These are phyloP conservation scores for Dipteronia sinensis DNA, from an alignment of 345 rosid species.

Conservation along the genomic window DNA sequence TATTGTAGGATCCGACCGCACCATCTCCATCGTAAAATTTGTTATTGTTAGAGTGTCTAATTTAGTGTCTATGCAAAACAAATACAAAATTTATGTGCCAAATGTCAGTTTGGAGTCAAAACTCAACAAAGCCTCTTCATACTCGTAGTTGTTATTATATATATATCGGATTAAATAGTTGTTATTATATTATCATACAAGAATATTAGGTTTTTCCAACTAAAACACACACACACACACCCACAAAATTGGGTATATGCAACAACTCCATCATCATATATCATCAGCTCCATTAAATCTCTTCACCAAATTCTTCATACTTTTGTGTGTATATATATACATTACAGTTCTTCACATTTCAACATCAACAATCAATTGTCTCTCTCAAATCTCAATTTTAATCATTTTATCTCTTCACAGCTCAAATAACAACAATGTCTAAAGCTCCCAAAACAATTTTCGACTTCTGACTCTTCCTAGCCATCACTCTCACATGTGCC, in stretches of 20 bases:
- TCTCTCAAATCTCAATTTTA: neutral
- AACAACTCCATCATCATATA: constrained; percentile 52
- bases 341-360: neutral
- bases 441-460: constrained; percentile 28
- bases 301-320: constrained; percentile 6
- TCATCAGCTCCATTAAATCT: too few species aligned
- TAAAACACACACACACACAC: constrained; percentile 33
- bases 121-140: neutral
- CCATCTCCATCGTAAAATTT: too few species aligned
- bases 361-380: constrained; percentile 24
- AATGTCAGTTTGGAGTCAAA: neutral
- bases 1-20: too few species aligned
- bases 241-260: neutral
- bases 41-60: too few species aligned
- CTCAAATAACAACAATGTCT: constrained; percentile 42
- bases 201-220: constrained; percentile 29
- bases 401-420: neutral
- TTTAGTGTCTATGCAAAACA: too few species aligned
- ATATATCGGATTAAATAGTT: too few species aligned
- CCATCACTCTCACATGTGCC: constrained; percentile 36
- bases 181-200: neutral
- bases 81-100: neutral
- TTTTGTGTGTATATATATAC: constrained; percentile 25
- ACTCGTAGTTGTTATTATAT: too few species aligned
- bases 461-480: constrained; percentile 47